phyloP scores from a whole-genome alignment of 2,329 filamentous ascomycete genomes.

The Aspergillus aculeatus region DNA sequence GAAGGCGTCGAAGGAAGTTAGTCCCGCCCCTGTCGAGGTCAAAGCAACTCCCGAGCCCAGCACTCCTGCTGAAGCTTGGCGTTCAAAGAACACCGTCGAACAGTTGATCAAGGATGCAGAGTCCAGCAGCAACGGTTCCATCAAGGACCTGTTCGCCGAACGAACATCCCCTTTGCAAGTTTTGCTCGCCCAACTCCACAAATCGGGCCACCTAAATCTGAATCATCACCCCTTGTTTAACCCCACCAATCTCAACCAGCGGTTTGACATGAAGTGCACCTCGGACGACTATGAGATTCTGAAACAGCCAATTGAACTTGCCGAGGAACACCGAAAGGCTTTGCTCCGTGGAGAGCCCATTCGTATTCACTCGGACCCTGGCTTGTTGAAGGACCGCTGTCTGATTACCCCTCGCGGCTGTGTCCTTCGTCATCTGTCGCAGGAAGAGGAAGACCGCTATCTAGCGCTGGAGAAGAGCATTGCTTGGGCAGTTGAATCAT shows the following conservation, averaged over 20 bases:
- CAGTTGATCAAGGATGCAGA: conserved; percentile 42
- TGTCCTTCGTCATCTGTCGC: conserved; percentile 45
- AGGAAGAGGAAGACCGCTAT: conserved; percentile 48
- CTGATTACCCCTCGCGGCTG: conserved; percentile 48
- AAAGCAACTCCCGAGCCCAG: conserved; percentile 22
- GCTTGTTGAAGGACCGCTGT: conserved; percentile 41
- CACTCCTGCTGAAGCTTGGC: conserved; percentile 33
- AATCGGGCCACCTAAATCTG: conserved; percentile 36
- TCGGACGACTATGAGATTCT: conserved; percentile 42
- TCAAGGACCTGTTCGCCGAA: conserved; percentile 44
- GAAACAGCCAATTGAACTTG: conserved; percentile 40
- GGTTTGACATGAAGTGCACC: conserved; percentile 44
- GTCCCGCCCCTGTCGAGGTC: conserved; percentile 20
- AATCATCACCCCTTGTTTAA: conserved; percentile 43
- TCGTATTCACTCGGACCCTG: conserved; percentile 36
- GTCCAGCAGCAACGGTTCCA: conserved; percentile 30
- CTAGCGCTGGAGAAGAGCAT: conserved; percentile 45
- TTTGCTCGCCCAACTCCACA: conserved; percentile 41
- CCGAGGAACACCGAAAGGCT: conserved; percentile 43
- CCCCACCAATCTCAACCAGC: conserved; percentile 41
- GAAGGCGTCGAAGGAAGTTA: conserved; percentile 22
- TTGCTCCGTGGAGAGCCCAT: conserved; percentile 44
- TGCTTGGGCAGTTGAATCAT: conserved; percentile 29
- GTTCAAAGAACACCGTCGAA: conserved; percentile 40
- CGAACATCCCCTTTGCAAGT: conserved; percentile 39